A percentile compares a stretch with the other conserved stretches of the same genome.
Conservation (phyloP, 768 basidiomycete species). For the Chlorophyllum brunneum region DNA sequence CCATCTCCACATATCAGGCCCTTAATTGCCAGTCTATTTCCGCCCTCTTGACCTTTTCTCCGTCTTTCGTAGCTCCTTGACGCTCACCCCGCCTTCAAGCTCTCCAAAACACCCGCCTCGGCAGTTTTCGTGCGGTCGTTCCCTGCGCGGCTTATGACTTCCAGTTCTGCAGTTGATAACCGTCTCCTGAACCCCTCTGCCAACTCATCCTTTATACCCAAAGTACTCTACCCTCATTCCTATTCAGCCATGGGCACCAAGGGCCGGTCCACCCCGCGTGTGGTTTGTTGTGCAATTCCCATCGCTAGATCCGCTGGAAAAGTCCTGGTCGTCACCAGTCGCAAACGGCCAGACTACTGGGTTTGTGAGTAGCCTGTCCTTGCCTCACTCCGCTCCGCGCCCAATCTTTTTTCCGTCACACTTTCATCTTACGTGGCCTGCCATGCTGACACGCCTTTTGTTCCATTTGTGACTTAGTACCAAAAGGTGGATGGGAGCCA, state of each 20-base stretch:
- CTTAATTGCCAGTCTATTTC: too few relatives aligned
- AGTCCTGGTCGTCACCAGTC: slow-evolving; percentile 79
- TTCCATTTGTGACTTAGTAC: slow-evolving; percentile 68
- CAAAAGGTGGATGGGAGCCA: slow-evolving; percentile 91
- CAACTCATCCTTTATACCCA: slow-evolving; percentile 15
- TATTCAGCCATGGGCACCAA: slow-evolving; percentile 50
- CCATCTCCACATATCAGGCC: too few relatives aligned
- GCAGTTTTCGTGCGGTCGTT: slow-evolving; percentile 18
- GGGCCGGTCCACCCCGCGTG: slow-evolving; percentile 75
- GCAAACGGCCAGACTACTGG: slow-evolving; percentile 78
- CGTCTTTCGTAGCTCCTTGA: too few relatives aligned
- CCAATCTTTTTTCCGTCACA: background rate
- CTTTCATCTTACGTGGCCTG: slow-evolving; percentile 6
- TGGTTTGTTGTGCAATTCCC: slow-evolving; percentile 90
- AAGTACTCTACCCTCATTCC: slow-evolving; percentile 15
- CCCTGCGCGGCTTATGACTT: slow-evolving; percentile 20
- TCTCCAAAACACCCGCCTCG: slow-evolving; percentile 4
- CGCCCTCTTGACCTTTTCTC: too few relatives aligned
- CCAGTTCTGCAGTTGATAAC: slow-evolving; percentile 23
- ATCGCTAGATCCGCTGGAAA: slow-evolving; percentile 71
- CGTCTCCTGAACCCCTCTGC: slow-evolving; percentile 23
- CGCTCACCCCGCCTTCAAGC: slow-evolving; percentile 12
- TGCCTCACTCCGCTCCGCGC: background rate
- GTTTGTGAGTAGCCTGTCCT: slow-evolving; percentile 66
- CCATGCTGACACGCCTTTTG: slow-evolving; percentile 1